Conservation (phyloP, 23 red algal genomes). For the Agarophyton chilense region DNA sequence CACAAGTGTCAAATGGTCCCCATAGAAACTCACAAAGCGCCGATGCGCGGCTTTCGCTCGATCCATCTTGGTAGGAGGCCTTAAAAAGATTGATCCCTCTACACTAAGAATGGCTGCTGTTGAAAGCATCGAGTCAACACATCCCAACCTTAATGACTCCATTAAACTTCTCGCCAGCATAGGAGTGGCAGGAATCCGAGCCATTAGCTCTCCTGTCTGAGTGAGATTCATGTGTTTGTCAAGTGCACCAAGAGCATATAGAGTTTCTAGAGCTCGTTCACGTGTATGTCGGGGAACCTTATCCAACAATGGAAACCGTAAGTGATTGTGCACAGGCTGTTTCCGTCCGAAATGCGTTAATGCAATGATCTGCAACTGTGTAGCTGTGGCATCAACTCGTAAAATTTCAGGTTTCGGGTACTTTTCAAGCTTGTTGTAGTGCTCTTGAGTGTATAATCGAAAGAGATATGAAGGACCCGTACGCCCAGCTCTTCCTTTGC, state of each 20-base stretch:
- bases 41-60: conserved; percentile 50
- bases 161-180: conserved; percentile 79
- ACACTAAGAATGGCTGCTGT: conserved; percentile 78
- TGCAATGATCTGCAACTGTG: conserved; percentile 72
- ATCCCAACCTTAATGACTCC: conserved; percentile 64
- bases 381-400: conserved; percentile 61
- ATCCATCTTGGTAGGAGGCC: conserved; percentile 51
- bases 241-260: conserved; percentile 81
- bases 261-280: conserved; percentile 72
- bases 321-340: background rate
- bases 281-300: conserved; percentile 33
- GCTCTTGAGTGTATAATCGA: conserved; percentile 87
- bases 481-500: conserved; percentile 90
- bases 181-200: conserved; percentile 77
- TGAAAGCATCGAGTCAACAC: conserved; percentile 59
- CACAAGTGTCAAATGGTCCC: conserved; percentile 78
- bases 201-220: conserved; percentile 69
- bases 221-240: conserved; percentile 67
- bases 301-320: conserved; percentile 60
- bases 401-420: conserved; percentile 86
- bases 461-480: conserved; percentile 62
- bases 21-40: conserved; percentile 45
- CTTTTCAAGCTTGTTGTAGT: conserved; percentile 59
- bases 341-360: conserved; percentile 13
- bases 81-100: conserved; percentile 70